Percentiles rank a stretch among this genome's conserved stretches.
phyloP scores from a whole-genome alignment of 805 yeast species.

The Starmera amethionina region DNA sequence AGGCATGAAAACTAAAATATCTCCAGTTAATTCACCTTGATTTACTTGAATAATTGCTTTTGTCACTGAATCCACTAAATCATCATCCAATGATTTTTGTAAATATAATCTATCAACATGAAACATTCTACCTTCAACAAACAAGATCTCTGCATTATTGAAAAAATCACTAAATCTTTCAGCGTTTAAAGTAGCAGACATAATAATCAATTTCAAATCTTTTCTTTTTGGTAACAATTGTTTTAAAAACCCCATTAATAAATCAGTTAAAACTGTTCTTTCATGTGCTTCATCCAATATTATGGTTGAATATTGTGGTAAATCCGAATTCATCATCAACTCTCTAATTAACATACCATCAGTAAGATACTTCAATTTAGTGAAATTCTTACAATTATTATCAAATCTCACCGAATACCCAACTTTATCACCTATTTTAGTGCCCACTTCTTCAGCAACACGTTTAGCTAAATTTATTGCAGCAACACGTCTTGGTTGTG shows the following conservation, averaged over 20 bases:
- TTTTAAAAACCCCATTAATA: conserved; percentile 82
- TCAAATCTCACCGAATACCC: conserved; percentile 94
- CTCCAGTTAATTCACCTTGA: conserved; percentile 68
- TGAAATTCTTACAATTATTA: conserved; percentile 46
- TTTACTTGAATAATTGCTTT: conserved; percentile 73
- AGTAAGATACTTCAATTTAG: conserved; percentile 77
- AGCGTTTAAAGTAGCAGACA: conserved; percentile 97
- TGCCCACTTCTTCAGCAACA: conserved; percentile 83
- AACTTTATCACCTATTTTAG: conserved; percentile 66
- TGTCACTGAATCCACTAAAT: conserved; percentile 71
- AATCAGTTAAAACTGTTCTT: conserved; percentile 84
- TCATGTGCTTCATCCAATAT: conserved; percentile 97
- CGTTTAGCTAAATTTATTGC: conserved; percentile 90
- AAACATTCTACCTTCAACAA: conserved; percentile 82
- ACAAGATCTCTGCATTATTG: conserved; percentile 69
- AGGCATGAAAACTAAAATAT: conserved; percentile 83
- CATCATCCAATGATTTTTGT: conserved; percentile 51
- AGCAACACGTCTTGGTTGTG: conserved; percentile 97
- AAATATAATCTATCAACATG: conserved; percentile 71
- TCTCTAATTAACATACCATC: conserved; percentile 97
- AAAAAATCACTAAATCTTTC: conserved; percentile 75
- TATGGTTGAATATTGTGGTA: conserved; percentile 62
- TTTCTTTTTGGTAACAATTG: conserved; percentile 43
- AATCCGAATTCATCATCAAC: conserved; percentile 60
- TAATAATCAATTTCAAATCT: conserved; percentile 62